A percentile compares a stretch with the other conserved stretches of the same genome.
Conservation (phyloP, 1,284 basidiomycete genomes). For the Cryptococcus amylolentus region DNA sequence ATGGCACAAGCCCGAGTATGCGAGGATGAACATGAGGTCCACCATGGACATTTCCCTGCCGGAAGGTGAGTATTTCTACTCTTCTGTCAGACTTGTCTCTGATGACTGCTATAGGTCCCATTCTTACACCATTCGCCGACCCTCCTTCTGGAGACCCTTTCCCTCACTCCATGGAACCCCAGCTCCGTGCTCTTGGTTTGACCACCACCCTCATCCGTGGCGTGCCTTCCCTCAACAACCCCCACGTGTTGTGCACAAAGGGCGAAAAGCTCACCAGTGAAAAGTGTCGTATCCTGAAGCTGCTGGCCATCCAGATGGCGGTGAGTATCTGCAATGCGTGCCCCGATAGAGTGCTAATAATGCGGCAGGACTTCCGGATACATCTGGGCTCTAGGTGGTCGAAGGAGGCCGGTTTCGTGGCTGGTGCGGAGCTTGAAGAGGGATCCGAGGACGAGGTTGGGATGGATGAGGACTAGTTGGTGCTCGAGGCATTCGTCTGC, state of each 20-base stretch:
- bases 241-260: conserved; percentile 81
- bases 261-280: conserved; percentile 76
- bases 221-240: conserved; percentile 74
- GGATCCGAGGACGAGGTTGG: conserved; percentile 23
- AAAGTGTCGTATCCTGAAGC: conserved; percentile 83
- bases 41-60: conserved; percentile 72
- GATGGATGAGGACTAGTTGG: conserved; percentile 39
- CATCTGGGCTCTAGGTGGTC: conserved; percentile 71
- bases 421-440: conserved; percentile 58
- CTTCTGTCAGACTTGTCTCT: neutral
- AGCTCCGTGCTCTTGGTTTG: conserved; percentile 86
- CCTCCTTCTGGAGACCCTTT: conserved; percentile 73
- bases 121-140: conserved; percentile 55
- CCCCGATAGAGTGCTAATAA: neutral
- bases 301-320: conserved; percentile 82
- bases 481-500: neutral
- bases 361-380: conserved; percentile 60
- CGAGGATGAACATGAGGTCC: conserved; percentile 79
- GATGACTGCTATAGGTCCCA: conserved; percentile 43
- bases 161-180: conserved; percentile 94
- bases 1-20: conserved; percentile 87
- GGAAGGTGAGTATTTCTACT: conserved; percentile 49
- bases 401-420: conserved; percentile 59
- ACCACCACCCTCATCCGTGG: conserved; percentile 80
- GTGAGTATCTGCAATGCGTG: conserved; percentile 28